phyloP scores from a whole-genome alignment of 345 rosid species.

The Nasturtium officinale region DNA sequence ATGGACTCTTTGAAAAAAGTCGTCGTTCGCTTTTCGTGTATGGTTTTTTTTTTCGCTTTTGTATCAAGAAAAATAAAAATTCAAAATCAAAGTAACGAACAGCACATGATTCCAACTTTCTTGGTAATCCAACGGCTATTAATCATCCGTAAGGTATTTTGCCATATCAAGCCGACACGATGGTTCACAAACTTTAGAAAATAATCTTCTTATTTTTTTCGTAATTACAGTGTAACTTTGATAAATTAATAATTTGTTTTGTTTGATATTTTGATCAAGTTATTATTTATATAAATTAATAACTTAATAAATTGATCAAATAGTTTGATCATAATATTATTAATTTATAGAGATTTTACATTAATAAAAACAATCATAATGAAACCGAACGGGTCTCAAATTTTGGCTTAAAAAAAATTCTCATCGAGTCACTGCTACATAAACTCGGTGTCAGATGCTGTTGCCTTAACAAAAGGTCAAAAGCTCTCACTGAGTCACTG shows the following conservation, averaged over 20 bases:
- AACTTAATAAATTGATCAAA: too few species aligned
- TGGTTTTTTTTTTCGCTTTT: too few species aligned
- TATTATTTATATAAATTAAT: too few species aligned
- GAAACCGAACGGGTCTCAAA: not conserved
- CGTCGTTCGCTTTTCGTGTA: slow-evolving; percentile 27
- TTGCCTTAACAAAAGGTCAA: too few species aligned
- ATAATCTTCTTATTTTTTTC: slow-evolving; percentile 20
- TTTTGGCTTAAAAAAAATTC: not conserved
- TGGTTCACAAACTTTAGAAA: slow-evolving; percentile 34
- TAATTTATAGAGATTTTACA: too few species aligned
- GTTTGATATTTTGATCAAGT: too few species aligned
- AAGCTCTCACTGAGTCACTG: not conserved
- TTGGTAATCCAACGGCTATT: slow-evolving; percentile 38
- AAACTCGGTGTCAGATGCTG: too few species aligned
- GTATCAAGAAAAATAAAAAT: slow-evolving; percentile 11
- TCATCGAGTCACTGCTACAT: not conserved
- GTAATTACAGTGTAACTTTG: too few species aligned
- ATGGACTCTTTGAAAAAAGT: slow-evolving; percentile 26
- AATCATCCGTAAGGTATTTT: slow-evolving; percentile 2
- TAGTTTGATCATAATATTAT: too few species aligned
- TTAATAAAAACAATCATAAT: not conserved
- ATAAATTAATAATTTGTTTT: too few species aligned
- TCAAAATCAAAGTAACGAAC: not conserved
- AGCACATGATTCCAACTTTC: slow-evolving; percentile 42
- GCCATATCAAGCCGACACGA: slow-evolving; percentile 35